Base-by-base conservation (phyloP, 495 filamentous ascomycete species). In the Hypoxylon fuscum region DNA sequence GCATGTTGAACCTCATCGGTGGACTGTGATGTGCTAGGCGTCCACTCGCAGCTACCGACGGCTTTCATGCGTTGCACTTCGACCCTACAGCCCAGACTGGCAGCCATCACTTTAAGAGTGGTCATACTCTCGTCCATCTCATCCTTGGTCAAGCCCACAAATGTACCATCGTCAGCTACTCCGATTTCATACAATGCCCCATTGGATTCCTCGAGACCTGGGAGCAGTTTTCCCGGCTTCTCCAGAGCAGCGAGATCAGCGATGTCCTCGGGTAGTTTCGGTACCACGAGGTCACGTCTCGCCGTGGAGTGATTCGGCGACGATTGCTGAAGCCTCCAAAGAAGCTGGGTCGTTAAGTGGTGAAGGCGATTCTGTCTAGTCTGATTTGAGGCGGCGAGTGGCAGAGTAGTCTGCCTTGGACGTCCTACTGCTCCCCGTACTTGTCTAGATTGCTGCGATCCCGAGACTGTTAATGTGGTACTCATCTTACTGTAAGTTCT, bases 121-220 rank as follows among this genome's bases (percentile, higher is more conserved):
- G 80, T 82, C 50, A 98, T 79, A 72, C 91, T 96, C 73, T 97
- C 94, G 47, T 96, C 87, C 74, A 98, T 78, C 74, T 98, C 95
- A 69, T 97, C 93, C 62, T 88, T 83, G 0, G 90, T 89, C n/a
- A 98, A 77, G 1, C 95, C 95, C 37, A 96, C 88, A 58, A 98
- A 88, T 0, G 88, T 91, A 11, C 95, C 95, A 76, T 97, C 93
- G 72, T 98, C 95, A 4, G 93, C 88, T 17, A 98, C 93, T 0
- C 95, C 95, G 69, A 98, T 96, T 75, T 98, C 96, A 57, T 98
- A 98, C 47, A 98, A 72, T 0, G 96, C 96, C 14, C 95, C 95
- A 55, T 90, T 88, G 32, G 92, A 97, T 59, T 96, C 93, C 70
- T 98, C 93, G 2, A 98, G 81, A 1, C 95, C 91, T 3, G 92